Evolutionary conservation across 495 filamentous ascomycete species (phyloP), one percentile per base, ranked within the genome.

Genomic region (Lasiosphaeria hispida): DNA sequence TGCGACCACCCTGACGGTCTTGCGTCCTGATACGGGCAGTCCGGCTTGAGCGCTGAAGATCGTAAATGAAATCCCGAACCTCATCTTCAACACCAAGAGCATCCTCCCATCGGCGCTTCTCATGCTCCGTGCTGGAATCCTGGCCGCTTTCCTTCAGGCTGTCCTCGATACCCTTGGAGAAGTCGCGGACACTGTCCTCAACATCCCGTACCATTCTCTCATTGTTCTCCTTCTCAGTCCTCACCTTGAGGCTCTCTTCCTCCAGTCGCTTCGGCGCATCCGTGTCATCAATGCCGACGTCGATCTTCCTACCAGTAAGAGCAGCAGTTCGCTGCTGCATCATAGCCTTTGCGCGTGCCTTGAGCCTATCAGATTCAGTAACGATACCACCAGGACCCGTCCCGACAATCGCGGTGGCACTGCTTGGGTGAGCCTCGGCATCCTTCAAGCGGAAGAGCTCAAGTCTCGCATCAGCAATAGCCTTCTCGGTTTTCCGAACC

Each of bases 271-370:
- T 89, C 38, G 91, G 87, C 9, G 90, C 90, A 54, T 84, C 89
- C 6, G 84, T 79, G 66, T 92, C 88, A 56, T 90, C 85, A 38
- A 82, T 80, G 48, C 73, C 75, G 10, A 78, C 71, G 17, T 86
- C 82, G 23, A 86, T 72, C 61, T 91, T 89, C 68, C 85, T 88
- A 38, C 95, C 95, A 43, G 91, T 89, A 62, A 99, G 75, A 38
- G 92, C 93, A 48, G 95, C 95, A 63, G 93, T 89, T 41, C 93
- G 87, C 59, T 96, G 92, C 75, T 97, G 92, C 94, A 99, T 97
- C 83, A 96, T 94, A 39, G 92, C 92, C 71, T 90, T 96, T 35
- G 95, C 92, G 48, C 92, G 85, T 18, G 95, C 95, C 73, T 96
- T 96, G 49, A 97, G 85, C 30, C 93, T 82, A 72, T 99, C 95